Percentiles rank a stretch among this genome's conserved stretches.
These are phyloP conservation scores for Knoxdaviesia capensis DNA, from an alignment of 2,329 filamentous ascomycete genomes.

Conservation along the genomic window DNA sequence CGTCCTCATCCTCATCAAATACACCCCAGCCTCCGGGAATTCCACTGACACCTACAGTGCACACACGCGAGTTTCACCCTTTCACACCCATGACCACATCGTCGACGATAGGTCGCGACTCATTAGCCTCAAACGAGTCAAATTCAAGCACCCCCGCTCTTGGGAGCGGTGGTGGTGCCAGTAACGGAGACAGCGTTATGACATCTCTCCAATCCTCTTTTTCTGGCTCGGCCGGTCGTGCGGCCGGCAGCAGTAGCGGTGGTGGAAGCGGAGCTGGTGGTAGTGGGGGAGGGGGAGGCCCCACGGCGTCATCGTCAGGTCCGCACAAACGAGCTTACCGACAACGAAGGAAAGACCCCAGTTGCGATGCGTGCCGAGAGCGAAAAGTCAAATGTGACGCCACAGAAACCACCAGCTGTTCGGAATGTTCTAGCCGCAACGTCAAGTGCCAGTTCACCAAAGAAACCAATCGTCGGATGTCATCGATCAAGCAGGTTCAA, in stretches of 20 bases:
- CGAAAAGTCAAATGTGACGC: conserved; percentile 79
- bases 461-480: conserved; percentile 96
- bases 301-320: conserved; percentile 23
- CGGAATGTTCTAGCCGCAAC: conserved; percentile 88
- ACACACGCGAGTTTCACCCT: conserved; percentile 20
- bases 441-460: conserved; percentile 99
- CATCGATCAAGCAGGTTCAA: conserved; percentile 96
- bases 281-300: background rate
- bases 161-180: too few relatives aligned
- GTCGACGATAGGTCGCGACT: conserved; percentile 35
- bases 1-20: too few relatives aligned
- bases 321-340: conserved; percentile 83
- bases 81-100: conserved; percentile 29
- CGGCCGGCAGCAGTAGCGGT: conserved; percentile 1
- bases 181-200: too few relatives aligned
- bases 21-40: background rate
- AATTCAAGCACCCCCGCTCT: conserved; percentile 28
- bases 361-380: conserved; percentile 90
- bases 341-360: conserved; percentile 87
- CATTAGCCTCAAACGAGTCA: conserved; percentile 37
- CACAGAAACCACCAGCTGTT: conserved; percentile 88
- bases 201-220: too few relatives aligned
- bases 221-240: background rate
- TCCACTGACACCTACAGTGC: conserved; percentile 15
- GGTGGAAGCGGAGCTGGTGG: background rate